phyloP scores from a whole-genome alignment of 1,284 basidiomycete species.

The Trametes versicolor region DNA sequence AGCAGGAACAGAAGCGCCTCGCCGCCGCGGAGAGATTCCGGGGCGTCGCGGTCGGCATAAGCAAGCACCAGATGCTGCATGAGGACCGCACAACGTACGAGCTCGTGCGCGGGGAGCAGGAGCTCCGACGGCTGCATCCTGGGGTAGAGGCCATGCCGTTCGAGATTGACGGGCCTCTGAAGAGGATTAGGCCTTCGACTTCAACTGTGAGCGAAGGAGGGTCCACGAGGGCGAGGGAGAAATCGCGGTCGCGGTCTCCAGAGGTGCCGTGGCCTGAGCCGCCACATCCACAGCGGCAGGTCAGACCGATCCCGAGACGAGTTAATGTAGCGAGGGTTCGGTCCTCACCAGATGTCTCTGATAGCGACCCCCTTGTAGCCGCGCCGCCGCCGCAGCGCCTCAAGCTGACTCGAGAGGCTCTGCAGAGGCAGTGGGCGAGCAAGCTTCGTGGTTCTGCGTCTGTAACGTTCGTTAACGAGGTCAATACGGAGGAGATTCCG shows the following conservation, averaged over 20 bases:
- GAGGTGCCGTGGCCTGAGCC: neutral
- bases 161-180: slow-evolving; percentile 22
- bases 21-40: slow-evolving; percentile 36
- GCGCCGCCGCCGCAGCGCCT: neutral
- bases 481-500: slow-evolving; percentile 59
- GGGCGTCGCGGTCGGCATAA: slow-evolving; percentile 39
- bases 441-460: slow-evolving; percentile 48
- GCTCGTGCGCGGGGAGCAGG: slow-evolving; percentile 50
- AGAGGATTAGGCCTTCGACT: slow-evolving; percentile 4
- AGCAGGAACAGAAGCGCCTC: slow-evolving; percentile 22
- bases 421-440: slow-evolving; percentile 23
- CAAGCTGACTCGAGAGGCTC: slow-evolving; percentile 4
- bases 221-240: neutral
- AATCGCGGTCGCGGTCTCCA: slow-evolving; percentile 5
- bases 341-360: slow-evolving; percentile 12
- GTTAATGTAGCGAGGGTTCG: neutral
- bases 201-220: neutral
- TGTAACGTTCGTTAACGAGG: slow-evolving; percentile 57
- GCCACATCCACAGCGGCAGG: neutral
- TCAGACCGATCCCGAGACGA: slow-evolving; percentile 22
- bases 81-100: slow-evolving; percentile 35
- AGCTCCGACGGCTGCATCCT: slow-evolving; percentile 19
- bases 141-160: slow-evolving; percentile 7
- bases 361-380: neutral
- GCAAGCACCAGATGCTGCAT: slow-evolving; percentile 30